Evolutionary conservation across 495 filamentous ascomycete species (phyloP).

Genomic region (Letharia columbiana): DNA sequence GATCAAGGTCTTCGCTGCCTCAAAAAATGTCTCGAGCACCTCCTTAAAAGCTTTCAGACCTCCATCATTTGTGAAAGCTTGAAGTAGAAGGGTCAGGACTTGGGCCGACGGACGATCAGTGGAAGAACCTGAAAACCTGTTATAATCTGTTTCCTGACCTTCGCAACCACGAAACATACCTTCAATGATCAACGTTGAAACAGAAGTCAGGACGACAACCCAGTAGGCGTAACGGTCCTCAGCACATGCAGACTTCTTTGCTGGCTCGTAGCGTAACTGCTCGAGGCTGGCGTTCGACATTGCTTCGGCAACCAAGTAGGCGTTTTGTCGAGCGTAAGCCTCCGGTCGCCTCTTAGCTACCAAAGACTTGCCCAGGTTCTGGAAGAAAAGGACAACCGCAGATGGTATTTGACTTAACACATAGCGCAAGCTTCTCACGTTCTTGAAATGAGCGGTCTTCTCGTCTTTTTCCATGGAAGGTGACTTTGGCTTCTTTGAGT

Average conservation of each 20-base stretch:
- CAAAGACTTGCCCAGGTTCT: slow-evolving; percentile 69
- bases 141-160: slow-evolving; percentile 1
- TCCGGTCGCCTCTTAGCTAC: slow-evolving; percentile 64
- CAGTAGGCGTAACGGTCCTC: slow-evolving; percentile 63
- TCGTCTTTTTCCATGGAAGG: slow-evolving; percentile 37
- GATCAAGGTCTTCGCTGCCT: slow-evolving; percentile 48
- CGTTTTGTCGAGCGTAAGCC: slow-evolving; percentile 54
- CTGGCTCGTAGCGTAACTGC: slow-evolving; percentile 48
- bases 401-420: slow-evolving; percentile 66
- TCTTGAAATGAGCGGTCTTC: slow-evolving; percentile 56
- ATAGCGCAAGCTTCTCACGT: slow-evolving; percentile 65
- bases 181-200: slow-evolving; percentile 74
- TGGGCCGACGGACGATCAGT: slow-evolving; percentile 53
- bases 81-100: slow-evolving; percentile 68
- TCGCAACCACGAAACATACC: slow-evolving; percentile 31
- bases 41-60: slow-evolving; percentile 66
- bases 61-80: slow-evolving; percentile 73
- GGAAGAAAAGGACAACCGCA: slow-evolving; percentile 67
- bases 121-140: slow-evolving; percentile 30
- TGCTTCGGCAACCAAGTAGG: slow-evolving; percentile 62
- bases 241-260: slow-evolving; percentile 35
- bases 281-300: slow-evolving; percentile 62
- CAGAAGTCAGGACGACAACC: slow-evolving; percentile 66
- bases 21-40: slow-evolving; percentile 64
- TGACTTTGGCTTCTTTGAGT: slow-evolving; percentile 34